Evolutionary conservation across 2,329 filamentous ascomycete genomes (phyloP).

Genomic region (Phyllosticta capitalensis): DNA sequence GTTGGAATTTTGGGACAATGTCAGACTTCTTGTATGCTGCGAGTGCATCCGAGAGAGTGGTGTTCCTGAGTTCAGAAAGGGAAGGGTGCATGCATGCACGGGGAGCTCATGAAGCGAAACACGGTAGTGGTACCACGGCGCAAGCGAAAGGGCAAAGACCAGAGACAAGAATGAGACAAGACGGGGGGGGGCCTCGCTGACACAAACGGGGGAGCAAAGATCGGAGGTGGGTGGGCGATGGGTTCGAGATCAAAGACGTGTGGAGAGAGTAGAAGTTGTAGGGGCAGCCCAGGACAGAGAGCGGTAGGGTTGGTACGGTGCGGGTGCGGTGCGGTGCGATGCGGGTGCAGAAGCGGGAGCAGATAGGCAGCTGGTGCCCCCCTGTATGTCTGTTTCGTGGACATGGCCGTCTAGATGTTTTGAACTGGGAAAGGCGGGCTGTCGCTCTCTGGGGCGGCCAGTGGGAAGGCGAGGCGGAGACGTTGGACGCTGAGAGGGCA

Average conservation of each 20-base stretch:
- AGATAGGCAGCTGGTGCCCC: constrained; percentile 16
- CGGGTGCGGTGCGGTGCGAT: constrained; percentile 21
- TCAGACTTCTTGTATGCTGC: neutral
- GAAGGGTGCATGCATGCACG: constrained; percentile 31
- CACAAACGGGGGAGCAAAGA: neutral
- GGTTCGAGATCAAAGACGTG: neutral
- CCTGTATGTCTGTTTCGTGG: constrained; percentile 19
- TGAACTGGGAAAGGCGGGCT: constrained; percentile 7
- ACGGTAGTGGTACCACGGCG: constrained; percentile 10
- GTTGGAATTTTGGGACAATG: constrained; percentile 11
- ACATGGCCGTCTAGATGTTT: constrained; percentile 3
- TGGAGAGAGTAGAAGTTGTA: constrained; percentile 6
- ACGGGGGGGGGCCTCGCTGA: constrained; percentile 4
- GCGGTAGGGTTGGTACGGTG: constrained; percentile 5
- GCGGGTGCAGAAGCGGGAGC: constrained; percentile 21
- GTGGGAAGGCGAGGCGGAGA: constrained; percentile 11
- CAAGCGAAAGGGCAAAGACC: constrained; percentile 5
- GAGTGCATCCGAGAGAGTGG: constrained; percentile 1
- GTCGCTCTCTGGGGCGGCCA: constrained; percentile 8
- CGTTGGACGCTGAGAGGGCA: constrained; percentile 2
- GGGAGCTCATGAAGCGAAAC: constrained; percentile 24
- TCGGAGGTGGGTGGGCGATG: constrained; percentile 2
- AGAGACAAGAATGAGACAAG: constrained; percentile 9
- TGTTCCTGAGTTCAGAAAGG: constrained; percentile 17
- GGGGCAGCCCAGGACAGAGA: constrained; percentile 6